Evolutionary conservation across 495 filamentous ascomycete genomes (phyloP).

Genomic region (Letharia columbiana): DNA sequence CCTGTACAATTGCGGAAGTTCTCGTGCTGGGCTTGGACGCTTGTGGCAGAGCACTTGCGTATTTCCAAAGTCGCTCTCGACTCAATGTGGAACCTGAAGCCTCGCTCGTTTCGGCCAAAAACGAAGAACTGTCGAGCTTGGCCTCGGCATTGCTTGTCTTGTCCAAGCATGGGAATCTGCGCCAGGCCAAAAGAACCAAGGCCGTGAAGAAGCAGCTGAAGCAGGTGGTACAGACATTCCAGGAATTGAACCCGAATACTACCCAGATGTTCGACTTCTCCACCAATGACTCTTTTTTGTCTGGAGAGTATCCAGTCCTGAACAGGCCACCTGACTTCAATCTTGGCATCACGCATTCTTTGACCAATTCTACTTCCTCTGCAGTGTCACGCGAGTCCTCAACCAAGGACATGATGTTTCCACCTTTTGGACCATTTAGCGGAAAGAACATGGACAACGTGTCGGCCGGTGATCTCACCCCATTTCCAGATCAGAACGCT

Average conservation of each 20-base stretch:
- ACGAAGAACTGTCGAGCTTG: conserved; percentile 3
- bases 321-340: conserved; percentile 4
- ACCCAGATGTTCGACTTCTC: conserved; percentile 12
- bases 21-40: conserved; percentile 24
- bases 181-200: background rate
- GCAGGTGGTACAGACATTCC: conserved; percentile 3
- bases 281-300: conserved; percentile 1
- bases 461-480: background rate
- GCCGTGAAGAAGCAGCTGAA: conserved; percentile 18
- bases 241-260: background rate
- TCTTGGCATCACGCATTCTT: background rate
- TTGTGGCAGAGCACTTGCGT: conserved; percentile 22
- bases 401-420: background rate
- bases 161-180: conserved; percentile 14
- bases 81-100: conserved; percentile 5
- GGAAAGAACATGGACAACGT: background rate
- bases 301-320: background rate
- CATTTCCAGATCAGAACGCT: background rate
- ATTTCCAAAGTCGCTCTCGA: conserved; percentile 15
- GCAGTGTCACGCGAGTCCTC: background rate
- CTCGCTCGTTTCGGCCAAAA: background rate
- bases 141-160: conserved; percentile 8
- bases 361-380: conserved; percentile 6
- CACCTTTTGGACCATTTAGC: background rate
- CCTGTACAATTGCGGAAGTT: conserved; percentile 16